Conservation (phyloP, 139 green algal genomes). For the Chlorella ohadii region DNA sequence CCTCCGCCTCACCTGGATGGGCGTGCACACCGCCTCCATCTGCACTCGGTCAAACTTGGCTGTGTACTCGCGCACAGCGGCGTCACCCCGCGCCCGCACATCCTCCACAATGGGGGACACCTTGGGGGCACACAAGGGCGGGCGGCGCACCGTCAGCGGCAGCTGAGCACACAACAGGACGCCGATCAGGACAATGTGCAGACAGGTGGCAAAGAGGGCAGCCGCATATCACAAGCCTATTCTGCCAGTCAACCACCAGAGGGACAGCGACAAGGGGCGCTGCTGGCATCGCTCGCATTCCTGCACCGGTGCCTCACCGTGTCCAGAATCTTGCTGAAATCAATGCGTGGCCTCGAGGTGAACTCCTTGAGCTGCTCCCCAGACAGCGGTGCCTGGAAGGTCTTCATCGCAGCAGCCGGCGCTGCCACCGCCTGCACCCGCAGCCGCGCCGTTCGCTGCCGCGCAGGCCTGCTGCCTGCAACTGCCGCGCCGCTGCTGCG, state of each 20-base stretch:
- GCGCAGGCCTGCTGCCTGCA: background rate
- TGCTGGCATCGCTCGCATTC: too few species aligned
- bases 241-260: too few species aligned
- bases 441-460: background rate
- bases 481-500: background rate
- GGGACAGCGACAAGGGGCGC: too few species aligned
- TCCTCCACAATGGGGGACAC: conserved; percentile 92
- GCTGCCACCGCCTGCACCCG: conserved; percentile 30
- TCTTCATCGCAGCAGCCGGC: conserved; percentile 33
- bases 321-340: conserved; percentile 90
- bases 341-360: conserved; percentile 83
- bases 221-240: too few species aligned
- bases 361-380: conserved; percentile 52
- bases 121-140: conserved; percentile 48
- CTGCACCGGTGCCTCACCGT: conserved; percentile 61
- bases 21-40: conserved; percentile 71
- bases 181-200: too few species aligned
- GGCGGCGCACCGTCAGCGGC: too few species aligned
- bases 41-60: conserved; percentile 91
- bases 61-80: conserved; percentile 91
- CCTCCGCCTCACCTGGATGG: conserved; percentile 70
- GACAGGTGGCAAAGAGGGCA: too few species aligned
- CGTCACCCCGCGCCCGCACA: conserved; percentile 86
- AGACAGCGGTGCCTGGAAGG: conserved; percentile 44
- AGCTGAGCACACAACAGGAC: too few species aligned